A percentile compares a stretch with the other conserved stretches of the same genome.
phyloP scores from a whole-genome alignment of 257 asterid genomes.

The Nicotiana sylvestris region DNA sequence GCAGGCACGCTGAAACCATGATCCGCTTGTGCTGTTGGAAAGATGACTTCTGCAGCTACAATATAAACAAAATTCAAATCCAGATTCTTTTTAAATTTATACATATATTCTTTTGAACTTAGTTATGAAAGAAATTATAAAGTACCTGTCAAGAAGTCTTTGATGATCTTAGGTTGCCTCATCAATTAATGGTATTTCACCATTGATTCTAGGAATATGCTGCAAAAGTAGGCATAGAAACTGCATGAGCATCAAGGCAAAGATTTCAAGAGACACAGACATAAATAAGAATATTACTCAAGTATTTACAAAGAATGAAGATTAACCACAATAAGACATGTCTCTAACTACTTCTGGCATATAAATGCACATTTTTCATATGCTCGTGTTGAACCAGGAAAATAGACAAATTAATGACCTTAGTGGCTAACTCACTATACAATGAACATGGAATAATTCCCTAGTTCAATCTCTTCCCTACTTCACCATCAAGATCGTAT shows the following conservation, averaged over 20 bases:
- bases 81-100: too few relatives aligned
- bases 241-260: constrained; percentile 4
- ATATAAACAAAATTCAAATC: too few relatives aligned
- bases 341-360: not conserved
- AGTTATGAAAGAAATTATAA: constrained; percentile 6
- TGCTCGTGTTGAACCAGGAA: not conserved
- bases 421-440: not conserved
- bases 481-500: constrained; percentile 67
- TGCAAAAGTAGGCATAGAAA: constrained; percentile 32
- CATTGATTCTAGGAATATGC: constrained; percentile 93
- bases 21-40: too few relatives aligned
- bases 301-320: not conserved
- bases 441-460: constrained; percentile 36
- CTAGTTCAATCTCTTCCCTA: constrained; percentile 79
- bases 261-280: constrained; percentile 2
- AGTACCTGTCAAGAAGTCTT: constrained; percentile 87
- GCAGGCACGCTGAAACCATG: too few relatives aligned
- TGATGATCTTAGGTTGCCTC: constrained; percentile 93
- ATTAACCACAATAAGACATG: not conserved
- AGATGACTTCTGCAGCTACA: too few relatives aligned
- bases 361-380: not conserved
- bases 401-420: not conserved
- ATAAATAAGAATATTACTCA: not conserved
- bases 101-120: too few relatives aligned
- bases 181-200: constrained; percentile 87